Base-by-base conservation (phyloP, 1,284 basidiomycete genomes). In the Filobasidium uniguttulatum region DNA sequence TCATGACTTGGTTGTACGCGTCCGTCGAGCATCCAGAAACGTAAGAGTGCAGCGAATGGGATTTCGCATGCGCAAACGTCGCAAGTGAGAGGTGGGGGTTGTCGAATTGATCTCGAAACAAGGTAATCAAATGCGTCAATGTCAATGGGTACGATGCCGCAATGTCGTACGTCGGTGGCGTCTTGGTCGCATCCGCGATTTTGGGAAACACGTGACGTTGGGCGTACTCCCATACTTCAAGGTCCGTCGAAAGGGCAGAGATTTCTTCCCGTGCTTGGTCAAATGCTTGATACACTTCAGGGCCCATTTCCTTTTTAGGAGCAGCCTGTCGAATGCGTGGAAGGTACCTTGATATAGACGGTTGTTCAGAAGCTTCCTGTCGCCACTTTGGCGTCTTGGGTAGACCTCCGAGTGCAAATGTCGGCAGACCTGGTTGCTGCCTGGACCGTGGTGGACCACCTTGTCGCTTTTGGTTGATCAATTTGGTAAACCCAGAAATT, bases 11-110 rank as follows among this genome's bases (percentile, higher is more conserved):
- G 65, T 89, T 88, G 68, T 90, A 91, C 1, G 80, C 83, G 3
- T 74, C 74, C 0, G 85, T 83, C 5, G 83, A 82, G 65, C 88
- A 91, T 3, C 86, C 87, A 60, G 83, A 82, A 23, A 89, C 81
- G 63, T 83, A 90, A 3, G 83, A 85, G 6, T 80, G 73, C 44
- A 82, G 75, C 3, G 83, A 85, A 4, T 80, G 75, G 30, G 75
- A 75, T 41, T 79, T 77, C 0, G 85, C 83, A 62, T 87, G 75
- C 48, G 82, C 74, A 70, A 90, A 91, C 30, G 90, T 75, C 17
- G 82, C 77, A n/a, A 91, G 75, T 1, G 87, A 79, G 38, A 88
- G 76, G 61, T 89, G 77, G 1, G 87, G 85, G 56, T 87, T 80
- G 26, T 69, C 68, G 65, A 83, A 88, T 46, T 78, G 81, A 57